Base-by-base conservation (phyloP, 352 stramenopile genomes). In the Aphanomyces euteiches region DNA sequence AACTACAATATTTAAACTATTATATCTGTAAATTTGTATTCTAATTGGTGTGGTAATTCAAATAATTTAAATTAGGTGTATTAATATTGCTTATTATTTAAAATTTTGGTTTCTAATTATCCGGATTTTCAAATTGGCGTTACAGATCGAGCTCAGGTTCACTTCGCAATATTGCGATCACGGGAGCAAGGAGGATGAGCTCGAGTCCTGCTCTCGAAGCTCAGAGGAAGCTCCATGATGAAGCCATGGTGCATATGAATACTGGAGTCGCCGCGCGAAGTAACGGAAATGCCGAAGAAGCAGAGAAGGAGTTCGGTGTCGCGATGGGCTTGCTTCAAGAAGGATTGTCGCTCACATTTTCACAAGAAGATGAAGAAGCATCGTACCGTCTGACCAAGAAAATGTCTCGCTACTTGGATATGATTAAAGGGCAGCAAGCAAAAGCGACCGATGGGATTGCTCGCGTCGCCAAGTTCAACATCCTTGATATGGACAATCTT, bases 401-500 rank as follows among this genome's bases (percentile, higher is more conserved):
- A 79, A 93, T 93, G 84, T 87, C 81, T 53, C 83, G 84, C n/a
- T 93, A 93, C 72, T 79, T 92, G 50, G 90, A 92, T 67, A 92
- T 92, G 86, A 93, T 93, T 70, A 79, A 82, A 43, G 89, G 81
- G 43, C 84, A 92, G 70, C 80, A 81, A 53, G 79, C 85, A 54
- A 87, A 87, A 65, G 8, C 56, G 10, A 39, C 17, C 50, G 64
- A 70, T 45, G 40, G 47, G 6, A 63, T 17, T 17, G 40, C 38
- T 17, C 28, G n/a, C 7, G n/a, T 61, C 17, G 10, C 17, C 15
- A 64, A 15, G 4, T 28, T 76, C 79, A 93, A 91, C 73, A 91
- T 93, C 63, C 48, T 93, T 34, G 75, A 88, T 21, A 76, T 93
- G 47, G 82, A 91, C 47, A 79, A 74, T 28, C 72, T 90, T 21